These are phyloP conservation scores for Thielaviopsis musarum DNA, from an alignment of 2,329 filamentous ascomycete genomes.

Conservation along the genomic window DNA sequence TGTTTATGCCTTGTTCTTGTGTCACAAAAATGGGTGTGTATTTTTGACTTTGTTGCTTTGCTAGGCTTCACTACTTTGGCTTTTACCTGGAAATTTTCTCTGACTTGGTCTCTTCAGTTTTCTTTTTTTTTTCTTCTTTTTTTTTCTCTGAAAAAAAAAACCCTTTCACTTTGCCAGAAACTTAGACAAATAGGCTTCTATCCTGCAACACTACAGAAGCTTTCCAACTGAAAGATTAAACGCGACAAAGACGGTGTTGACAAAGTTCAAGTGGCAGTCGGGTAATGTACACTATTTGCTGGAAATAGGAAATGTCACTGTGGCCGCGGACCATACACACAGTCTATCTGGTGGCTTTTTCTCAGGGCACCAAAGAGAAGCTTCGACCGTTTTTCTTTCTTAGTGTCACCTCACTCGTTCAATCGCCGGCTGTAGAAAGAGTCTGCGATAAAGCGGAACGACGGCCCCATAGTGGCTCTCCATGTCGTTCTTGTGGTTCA, in stretches of 20 bases:
- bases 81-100: not conserved
- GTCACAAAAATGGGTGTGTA: not conserved
- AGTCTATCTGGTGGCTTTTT: too few species aligned
- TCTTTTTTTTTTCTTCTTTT: too few species aligned
- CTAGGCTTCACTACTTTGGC: not conserved
- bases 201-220: not conserved
- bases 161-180: not conserved
- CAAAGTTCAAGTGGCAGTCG: too few species aligned
- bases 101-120: not conserved
- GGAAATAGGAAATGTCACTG: not conserved
- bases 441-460: not conserved
- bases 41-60: not conserved
- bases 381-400: not conserved
- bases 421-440: not conserved
- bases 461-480: not conserved
- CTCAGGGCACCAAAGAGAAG: not conserved
- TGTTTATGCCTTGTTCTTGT: not conserved
- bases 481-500: not conserved
- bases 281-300: too few species aligned
- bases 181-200: not conserved
- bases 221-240: not conserved
- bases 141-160: too few species aligned
- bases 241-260: too few species aligned
- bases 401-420: not conserved
- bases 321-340: not conserved